Evolutionary conservation across 257 asterid genomes (phyloP), one percentile per base, ranked within the genome.

Genomic region (Scutellaria barbata): DNA sequence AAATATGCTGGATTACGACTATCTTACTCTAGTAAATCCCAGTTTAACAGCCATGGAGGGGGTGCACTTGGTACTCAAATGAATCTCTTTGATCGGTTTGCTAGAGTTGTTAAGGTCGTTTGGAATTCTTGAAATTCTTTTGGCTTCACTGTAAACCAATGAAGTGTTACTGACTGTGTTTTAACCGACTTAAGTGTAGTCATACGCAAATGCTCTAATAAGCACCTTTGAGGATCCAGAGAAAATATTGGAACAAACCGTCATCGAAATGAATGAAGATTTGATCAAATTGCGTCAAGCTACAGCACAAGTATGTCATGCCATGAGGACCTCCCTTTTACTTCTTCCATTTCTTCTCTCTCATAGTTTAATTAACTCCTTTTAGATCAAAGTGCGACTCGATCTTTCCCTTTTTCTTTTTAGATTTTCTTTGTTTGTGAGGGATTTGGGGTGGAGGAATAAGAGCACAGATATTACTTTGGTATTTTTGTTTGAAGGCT

Each of bases 201-300:
- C 97, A 46, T 93, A 87, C 82, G 98, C 92, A 63, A 95, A 95
- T 89, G 95, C 97, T 59, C 8, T 95, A 41, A 73, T 95, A 76
- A 92, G 98, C 79, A 53, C 92, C 42, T 88, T 95, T 22, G 99
- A 95, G 81, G 99, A 95, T 76, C 99, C 98, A 16, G 99, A 92
- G 83, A 95, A 95, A 81, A 87, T 95, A 80, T 69, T 95, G 89
- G 99, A 95, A 76, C 99, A 95, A 79, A 72, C 96, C 12, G 98
- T 95, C 74, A 68, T 87, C 0, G 99, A 95, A 80, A 92, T 95
- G 99, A 95, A 88, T 41, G 89, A 87, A 12, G 99, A 95, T 79
- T 79, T 95, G 83, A 77, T 88, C 76, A 95, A 92, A 85, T 76
- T 95, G 92, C 96, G 97, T 62, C 99, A 92, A 88, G 98, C 99